Conservation (phyloP, 2,329 filamentous ascomycete species). For the Trichoderma asperellum region DNA sequence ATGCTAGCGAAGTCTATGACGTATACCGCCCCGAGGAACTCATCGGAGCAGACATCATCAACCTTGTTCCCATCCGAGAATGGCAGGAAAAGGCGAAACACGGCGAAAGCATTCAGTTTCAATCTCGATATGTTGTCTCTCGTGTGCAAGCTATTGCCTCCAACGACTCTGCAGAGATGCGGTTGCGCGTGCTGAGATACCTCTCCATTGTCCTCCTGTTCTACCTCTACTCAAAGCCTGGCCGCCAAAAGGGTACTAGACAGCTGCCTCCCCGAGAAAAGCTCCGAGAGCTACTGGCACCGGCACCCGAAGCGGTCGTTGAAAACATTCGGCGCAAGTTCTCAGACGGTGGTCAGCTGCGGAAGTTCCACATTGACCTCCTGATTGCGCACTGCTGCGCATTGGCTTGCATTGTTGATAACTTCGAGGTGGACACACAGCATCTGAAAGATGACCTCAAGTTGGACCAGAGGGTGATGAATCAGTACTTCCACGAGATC, state of each 20-base stretch:
- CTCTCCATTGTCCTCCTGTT: slow-evolving; percentile 61
- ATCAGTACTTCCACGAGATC: slow-evolving; percentile 74
- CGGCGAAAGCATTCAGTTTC: slow-evolving; percentile 59
- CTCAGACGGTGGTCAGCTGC: slow-evolving; percentile 64
- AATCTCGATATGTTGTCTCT: slow-evolving; percentile 67
- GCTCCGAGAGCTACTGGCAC: slow-evolving; percentile 59
- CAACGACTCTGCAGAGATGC: slow-evolving; percentile 56
- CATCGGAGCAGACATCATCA: slow-evolving; percentile 69
- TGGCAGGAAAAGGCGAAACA: slow-evolving; percentile 72
- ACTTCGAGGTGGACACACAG: slow-evolving; percentile 72
- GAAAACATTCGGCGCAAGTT: slow-evolving; percentile 72
- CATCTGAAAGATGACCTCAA: slow-evolving; percentile 72
- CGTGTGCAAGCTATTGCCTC: slow-evolving; percentile 60
- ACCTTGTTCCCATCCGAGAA: slow-evolving; percentile 69
- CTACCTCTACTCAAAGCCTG: slow-evolving; percentile 52
- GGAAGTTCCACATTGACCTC: slow-evolving; percentile 72
- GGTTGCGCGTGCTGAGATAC: slow-evolving; percentile 64
- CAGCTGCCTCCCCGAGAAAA: slow-evolving; percentile 65
- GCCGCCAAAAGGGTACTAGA: slow-evolving; percentile 52
- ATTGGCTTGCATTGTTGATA: slow-evolving; percentile 71
- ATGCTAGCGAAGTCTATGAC: slow-evolving; percentile 68
- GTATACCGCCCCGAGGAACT: slow-evolving; percentile 71
- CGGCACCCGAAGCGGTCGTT: slow-evolving; percentile 64
- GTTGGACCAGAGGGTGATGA: slow-evolving; percentile 71
- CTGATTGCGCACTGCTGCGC: slow-evolving; percentile 74